These are phyloP conservation scores for Alternaria sp. DNA, from an alignment of 2,329 filamentous ascomycete species.

Conservation along the genomic window DNA sequence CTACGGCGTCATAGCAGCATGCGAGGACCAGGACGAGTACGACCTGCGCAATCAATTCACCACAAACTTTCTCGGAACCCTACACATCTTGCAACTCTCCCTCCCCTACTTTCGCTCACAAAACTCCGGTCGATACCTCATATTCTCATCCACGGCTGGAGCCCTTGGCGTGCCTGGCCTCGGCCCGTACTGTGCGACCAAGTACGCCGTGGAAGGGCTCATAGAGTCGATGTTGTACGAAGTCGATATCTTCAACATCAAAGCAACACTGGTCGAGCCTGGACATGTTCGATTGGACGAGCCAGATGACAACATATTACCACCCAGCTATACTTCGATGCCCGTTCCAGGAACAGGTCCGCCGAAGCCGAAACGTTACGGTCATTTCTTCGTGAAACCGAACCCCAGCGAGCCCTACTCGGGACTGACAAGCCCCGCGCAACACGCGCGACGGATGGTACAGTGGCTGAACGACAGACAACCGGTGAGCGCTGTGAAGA, in stretches of 20 bases:
- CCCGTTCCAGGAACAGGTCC: constrained; percentile 42
- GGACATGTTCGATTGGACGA: constrained; percentile 89
- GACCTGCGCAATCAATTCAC: constrained; percentile 96
- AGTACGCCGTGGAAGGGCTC: constrained; percentile 94
- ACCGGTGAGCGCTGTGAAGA: constrained; percentile 90
- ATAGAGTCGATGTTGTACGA: constrained; percentile 98
- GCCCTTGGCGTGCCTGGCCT: constrained; percentile 92
- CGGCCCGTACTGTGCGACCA: constrained; percentile 94
- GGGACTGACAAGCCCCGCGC: constrained; percentile 77
- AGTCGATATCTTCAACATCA: constrained; percentile 88
- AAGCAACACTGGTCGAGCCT: constrained; percentile 90
- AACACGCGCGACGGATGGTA: constrained; percentile 88
- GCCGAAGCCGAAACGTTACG: constrained; percentile 74
- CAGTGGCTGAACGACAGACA: constrained; percentile 94
- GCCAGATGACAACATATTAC: constrained; percentile 58
- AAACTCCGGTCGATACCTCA: constrained; percentile 79
- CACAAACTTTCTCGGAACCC: constrained; percentile 94
- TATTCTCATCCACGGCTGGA: constrained; percentile 92
- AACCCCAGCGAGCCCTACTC: constrained; percentile 79
- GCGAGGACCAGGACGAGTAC: constrained; percentile 95
- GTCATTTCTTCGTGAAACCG: constrained; percentile 89
- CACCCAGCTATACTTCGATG: constrained; percentile 28
- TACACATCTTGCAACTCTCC: constrained; percentile 90
- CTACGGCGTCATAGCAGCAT: constrained; percentile 93
- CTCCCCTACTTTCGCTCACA: constrained; percentile 86